Conservation (phyloP, 1,284 basidiomycete species). For the Ustilago esculenta region DNA sequence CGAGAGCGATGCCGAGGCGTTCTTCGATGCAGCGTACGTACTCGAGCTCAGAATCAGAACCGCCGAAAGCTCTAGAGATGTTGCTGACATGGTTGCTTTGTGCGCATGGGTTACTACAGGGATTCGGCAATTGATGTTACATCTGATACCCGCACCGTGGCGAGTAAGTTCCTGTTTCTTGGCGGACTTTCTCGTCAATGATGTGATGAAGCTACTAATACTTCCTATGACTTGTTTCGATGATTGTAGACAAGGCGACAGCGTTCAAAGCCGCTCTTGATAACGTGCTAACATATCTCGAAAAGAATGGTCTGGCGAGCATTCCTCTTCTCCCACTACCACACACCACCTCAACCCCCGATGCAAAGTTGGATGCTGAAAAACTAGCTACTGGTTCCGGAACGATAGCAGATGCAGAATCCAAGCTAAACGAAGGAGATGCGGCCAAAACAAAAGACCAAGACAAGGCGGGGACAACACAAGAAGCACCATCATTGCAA, state of each 20-base stretch:
- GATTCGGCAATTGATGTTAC: constrained; percentile 4
- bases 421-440: not conserved
- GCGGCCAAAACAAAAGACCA: not conserved
- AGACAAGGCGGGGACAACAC: not conserved
- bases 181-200: too few species aligned
- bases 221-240: too few species aligned
- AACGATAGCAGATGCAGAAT: not conserved
- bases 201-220: too few species aligned
- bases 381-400: too few species aligned
- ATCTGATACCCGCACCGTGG: constrained; percentile 14
- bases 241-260: constrained; percentile 1
- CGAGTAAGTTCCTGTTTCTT: not conserved
- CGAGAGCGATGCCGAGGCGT: constrained; percentile 29
- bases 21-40: constrained; percentile 23
- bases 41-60: not conserved
- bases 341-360: too few species aligned
- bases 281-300: constrained; percentile 8
- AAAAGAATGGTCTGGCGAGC: constrained; percentile 36
- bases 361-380: too few species aligned
- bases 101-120: too few species aligned
- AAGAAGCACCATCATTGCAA: not conserved
- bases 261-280: constrained; percentile 12
- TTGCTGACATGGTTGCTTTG: too few species aligned
- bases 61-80: too few species aligned
- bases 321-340: constrained; percentile 12